Evolutionary conservation across 2,329 filamentous ascomycete genomes (phyloP).

Genomic region (Basipetospora sp.): DNA sequence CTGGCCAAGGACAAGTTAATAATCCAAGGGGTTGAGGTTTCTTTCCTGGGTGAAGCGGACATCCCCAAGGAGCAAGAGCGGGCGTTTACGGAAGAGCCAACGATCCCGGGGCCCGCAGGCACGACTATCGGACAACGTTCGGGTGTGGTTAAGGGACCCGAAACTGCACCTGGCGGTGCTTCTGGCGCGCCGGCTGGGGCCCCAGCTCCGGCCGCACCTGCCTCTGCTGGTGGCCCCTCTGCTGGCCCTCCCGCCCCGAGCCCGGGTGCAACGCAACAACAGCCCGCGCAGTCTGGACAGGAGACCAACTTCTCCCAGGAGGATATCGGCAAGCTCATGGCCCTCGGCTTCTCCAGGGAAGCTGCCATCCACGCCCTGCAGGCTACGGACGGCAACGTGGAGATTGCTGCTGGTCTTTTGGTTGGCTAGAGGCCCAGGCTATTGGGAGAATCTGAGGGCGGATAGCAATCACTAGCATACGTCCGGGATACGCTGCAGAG

Average conservation of each 20-base stretch:
- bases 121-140: conserved; percentile 73
- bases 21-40: conserved; percentile 76
- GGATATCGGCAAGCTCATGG: conserved; percentile 59
- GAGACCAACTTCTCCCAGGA: conserved; percentile 38
- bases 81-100: conserved; percentile 62
- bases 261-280: conserved; percentile 14
- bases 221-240: conserved; percentile 10
- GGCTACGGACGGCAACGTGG: conserved; percentile 71
- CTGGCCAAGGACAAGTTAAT: conserved; percentile 69
- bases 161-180: conserved; percentile 14
- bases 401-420: conserved; percentile 72
- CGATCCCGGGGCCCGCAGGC: conserved; percentile 71
- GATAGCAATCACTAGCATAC: no score
- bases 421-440: no score
- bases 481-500: no score
- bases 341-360: conserved; percentile 61
- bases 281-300: conserved; percentile 12
- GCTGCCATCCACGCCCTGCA: conserved; percentile 69
- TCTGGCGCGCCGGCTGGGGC: conserved; percentile 9
- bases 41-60: conserved; percentile 82
- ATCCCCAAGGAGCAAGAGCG: conserved; percentile 78
- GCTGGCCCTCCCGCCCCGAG: conserved; percentile 11
- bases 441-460: no score
- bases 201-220: conserved; percentile 13
- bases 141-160: conserved; percentile 53